A percentile compares a stretch with the other conserved stretches of the same genome.
Evolutionary conservation across 108 stramenopile genomes (phyloP).

Genomic region (Skeletonema marinoi): DNA sequence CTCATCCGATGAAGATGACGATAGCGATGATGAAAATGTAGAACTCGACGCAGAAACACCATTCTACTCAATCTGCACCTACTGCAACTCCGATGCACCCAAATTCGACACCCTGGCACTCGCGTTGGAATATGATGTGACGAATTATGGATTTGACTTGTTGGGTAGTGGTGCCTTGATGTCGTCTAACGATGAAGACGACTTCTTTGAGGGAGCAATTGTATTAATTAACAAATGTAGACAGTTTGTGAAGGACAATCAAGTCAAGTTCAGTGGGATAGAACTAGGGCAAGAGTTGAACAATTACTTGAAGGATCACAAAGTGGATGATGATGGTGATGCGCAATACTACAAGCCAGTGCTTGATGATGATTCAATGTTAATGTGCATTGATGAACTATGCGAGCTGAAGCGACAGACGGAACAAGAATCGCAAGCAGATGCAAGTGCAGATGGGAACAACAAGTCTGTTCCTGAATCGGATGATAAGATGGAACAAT

Average conservation of each 20-base stretch:
- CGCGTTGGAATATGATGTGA: conserved; percentile 42
- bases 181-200: conserved; percentile 16
- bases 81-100: conserved; percentile 19
- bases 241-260: conserved; percentile 37
- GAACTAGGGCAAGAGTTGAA: conserved; percentile 38
- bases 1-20: conserved; percentile 28
- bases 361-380: conserved; percentile 51
- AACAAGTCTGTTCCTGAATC: not conserved
- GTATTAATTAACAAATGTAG: conserved; percentile 50
- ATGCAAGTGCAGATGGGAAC: not conserved
- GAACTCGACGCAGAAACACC: conserved; percentile 27
- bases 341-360: conserved; percentile 44
- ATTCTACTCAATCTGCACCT: conserved; percentile 40
- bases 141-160: conserved; percentile 37
- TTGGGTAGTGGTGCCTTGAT: conserved; percentile 17
- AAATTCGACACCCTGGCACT: conserved; percentile 27
- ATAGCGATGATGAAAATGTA: conserved; percentile 19
- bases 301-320: conserved; percentile 16
- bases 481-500: not conserved
- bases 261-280: not conserved
- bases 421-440: conserved; percentile 20
- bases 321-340: conserved; percentile 30
- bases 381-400: conserved; percentile 59
- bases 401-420: conserved; percentile 31
- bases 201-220: conserved; percentile 51